These are phyloP conservation scores for Cystobasidiaceae sp. DNA, from an alignment of 1,284 basidiomycete species.

Conservation along the genomic window DNA sequence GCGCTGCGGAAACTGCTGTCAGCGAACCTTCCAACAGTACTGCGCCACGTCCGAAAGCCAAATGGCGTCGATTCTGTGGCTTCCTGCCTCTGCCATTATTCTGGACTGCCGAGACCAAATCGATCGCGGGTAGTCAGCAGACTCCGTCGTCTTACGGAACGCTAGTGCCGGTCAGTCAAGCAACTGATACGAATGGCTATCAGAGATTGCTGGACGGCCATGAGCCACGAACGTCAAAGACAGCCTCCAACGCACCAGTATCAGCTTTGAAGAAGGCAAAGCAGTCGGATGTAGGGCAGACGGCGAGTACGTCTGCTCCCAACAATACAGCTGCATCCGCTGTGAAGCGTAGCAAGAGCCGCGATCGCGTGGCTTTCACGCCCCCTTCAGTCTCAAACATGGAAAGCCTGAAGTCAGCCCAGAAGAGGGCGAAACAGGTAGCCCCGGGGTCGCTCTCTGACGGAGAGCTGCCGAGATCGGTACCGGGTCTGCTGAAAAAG, in stretches of 20 bases:
- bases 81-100: constrained; percentile 23
- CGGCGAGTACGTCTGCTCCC: not conserved
- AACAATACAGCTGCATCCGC: not conserved
- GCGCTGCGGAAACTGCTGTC: not conserved
- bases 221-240: not conserved
- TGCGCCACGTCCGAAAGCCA: not conserved
- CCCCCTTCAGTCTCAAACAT: constrained; percentile 19
- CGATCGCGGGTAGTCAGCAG: not conserved
- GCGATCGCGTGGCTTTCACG: constrained; percentile 10
- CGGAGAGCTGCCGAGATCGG: not conserved
- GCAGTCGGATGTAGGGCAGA: not conserved
- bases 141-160: constrained; percentile 1
- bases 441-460: not conserved
- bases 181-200: constrained; percentile 1
- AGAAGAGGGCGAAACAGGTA: constrained; percentile 10
- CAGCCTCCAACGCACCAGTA: not conserved
- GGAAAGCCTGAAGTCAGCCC: constrained; percentile 17
- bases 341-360: constrained; percentile 9
- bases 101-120: constrained; percentile 17
- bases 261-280: constrained; percentile 8
- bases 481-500: not conserved
- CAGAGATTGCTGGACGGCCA: not conserved
- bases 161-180: constrained; percentile 13
- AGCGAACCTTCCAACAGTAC: not conserved
- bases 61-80: constrained; percentile 15